A percentile compares a stretch with the other conserved stretches of the same genome.
These are phyloP conservation scores for Pseudopithomyces maydicus DNA, from an alignment of 2,329 filamentous ascomycete genomes.

Conservation along the genomic window DNA sequence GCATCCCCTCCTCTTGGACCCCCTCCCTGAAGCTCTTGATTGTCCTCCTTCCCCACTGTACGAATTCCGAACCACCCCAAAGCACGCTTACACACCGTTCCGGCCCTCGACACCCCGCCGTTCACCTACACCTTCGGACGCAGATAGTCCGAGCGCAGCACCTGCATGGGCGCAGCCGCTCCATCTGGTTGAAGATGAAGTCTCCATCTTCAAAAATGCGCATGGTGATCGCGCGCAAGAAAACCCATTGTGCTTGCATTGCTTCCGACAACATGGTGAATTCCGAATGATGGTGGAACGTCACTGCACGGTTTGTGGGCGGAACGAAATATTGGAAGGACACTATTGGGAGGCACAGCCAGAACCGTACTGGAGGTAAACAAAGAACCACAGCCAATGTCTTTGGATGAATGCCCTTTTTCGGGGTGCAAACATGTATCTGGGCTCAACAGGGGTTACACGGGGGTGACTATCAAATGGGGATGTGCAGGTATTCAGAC, in stretches of 20 bases:
- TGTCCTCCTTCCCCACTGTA: background rate
- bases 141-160: slow-evolving; percentile 15
- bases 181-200: slow-evolving; percentile 33
- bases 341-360: slow-evolving; percentile 32
- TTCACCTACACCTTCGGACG: slow-evolving; percentile 6
- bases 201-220: slow-evolving; percentile 29
- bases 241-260: slow-evolving; percentile 31
- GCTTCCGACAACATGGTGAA: slow-evolving; percentile 30
- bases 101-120: background rate
- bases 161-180: slow-evolving; percentile 31
- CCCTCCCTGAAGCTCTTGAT: background rate
- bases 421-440: too few species aligned
- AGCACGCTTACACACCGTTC: slow-evolving; percentile 1
- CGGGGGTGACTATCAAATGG: too few species aligned
- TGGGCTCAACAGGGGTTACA: too few species aligned
- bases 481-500: too few species aligned
- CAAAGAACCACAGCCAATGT: background rate
- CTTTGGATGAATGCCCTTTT: background rate
- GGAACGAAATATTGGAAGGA: slow-evolving; percentile 28
- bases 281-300: slow-evolving; percentile 27
- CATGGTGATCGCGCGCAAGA: slow-evolving; percentile 30
- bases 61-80: background rate
- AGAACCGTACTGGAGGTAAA: background rate
- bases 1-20: background rate
- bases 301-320: slow-evolving; percentile 36